Base-by-base conservation (phyloP, 441 rosid species). In the Adansonia grandidieri region DNA sequence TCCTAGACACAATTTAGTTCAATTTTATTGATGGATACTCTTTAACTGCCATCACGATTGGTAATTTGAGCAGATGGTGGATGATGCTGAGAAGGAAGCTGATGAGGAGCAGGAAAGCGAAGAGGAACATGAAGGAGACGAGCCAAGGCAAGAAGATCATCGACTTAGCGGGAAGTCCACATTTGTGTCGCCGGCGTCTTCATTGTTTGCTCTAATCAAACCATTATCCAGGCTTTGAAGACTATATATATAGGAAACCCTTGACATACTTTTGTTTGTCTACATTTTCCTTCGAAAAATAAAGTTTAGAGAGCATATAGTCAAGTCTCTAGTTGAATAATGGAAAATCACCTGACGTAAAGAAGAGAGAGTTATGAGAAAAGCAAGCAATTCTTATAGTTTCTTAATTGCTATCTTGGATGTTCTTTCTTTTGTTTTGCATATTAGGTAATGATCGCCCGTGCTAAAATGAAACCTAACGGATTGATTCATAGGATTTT, bases 41-140 rank as follows among this genome's bases (percentile, higher is more conserved):
- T 42, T 20, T 67, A 60, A 40, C 17, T 7, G 71, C 19, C 11
- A 14, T 15, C 48, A 28, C 40, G 7, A 67, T 67, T 67, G 72
- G 24, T 71, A 8, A 54, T 32, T 70, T 69, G 56, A 19, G 65
- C 77, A 81, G 82, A 75, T 85, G 67, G 83, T 82, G 63, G 82
- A 82, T 73, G 85, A 82, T 67, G 84, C 84, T 1, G 82, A 68
- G 9, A 57, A 80, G 24, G 82, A 82, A 66, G 85, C 82, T 0
- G 71, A 64, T 14, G 77, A 40, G 69, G 82, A 67, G 1, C 56
- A 71, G 4, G 84, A 82, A 66, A 80, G 72, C 0, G 60, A 71
- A 17, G 77, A 6, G 28, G 80, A 65, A 51, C 24, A 64, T 9
- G 63, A 61, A 19, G 66, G 32, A 13, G 71, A 73, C 11, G 68